A percentile compares a stretch with the other conserved stretches of the same genome.
These are phyloP conservation scores for Solanum phureja DNA, from an alignment of 257 asterid genomes.

Conservation along the genomic window DNA sequence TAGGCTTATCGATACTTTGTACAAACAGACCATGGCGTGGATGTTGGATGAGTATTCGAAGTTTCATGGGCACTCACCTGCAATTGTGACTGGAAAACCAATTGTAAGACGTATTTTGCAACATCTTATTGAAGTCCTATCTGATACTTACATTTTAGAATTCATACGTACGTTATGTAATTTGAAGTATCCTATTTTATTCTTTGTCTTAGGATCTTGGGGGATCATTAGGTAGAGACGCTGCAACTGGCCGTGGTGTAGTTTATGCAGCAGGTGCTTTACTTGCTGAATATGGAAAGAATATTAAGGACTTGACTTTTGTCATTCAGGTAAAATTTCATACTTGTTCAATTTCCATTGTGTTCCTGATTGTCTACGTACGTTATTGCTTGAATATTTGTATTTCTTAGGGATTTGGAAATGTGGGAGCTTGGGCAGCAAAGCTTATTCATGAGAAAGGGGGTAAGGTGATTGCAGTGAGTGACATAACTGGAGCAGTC, in stretches of 20 bases:
- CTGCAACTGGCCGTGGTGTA: slow-evolving; percentile 97
- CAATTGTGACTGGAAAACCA: slow-evolving; percentile 94
- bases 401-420: slow-evolving; percentile 66
- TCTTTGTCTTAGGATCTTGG: slow-evolving; percentile 57
- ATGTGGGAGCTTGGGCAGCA: slow-evolving; percentile 93
- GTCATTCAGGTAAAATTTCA: slow-evolving; percentile 55
- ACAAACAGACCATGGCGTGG: slow-evolving; percentile 98
- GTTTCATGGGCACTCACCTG: slow-evolving; percentile 95
- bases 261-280: slow-evolving; percentile 75
- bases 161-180: background rate
- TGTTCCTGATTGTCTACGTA: background rate
- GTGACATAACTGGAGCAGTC: slow-evolving; percentile 85
- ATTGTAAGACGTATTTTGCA: slow-evolving; percentile 38
- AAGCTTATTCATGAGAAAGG: slow-evolving; percentile 73
- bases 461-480: slow-evolving; percentile 77
- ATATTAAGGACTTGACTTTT: slow-evolving; percentile 56
- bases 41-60: slow-evolving; percentile 97
- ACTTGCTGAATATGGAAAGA: slow-evolving; percentile 80
- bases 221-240: slow-evolving; percentile 87
- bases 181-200: background rate
- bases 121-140: background rate
- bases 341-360: background rate
- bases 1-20: background rate
- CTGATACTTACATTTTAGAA: background rate
- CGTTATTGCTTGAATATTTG: background rate